Conservation (phyloP, 1,284 basidiomycete genomes). For the Cryptococcus depauperatus region DNA sequence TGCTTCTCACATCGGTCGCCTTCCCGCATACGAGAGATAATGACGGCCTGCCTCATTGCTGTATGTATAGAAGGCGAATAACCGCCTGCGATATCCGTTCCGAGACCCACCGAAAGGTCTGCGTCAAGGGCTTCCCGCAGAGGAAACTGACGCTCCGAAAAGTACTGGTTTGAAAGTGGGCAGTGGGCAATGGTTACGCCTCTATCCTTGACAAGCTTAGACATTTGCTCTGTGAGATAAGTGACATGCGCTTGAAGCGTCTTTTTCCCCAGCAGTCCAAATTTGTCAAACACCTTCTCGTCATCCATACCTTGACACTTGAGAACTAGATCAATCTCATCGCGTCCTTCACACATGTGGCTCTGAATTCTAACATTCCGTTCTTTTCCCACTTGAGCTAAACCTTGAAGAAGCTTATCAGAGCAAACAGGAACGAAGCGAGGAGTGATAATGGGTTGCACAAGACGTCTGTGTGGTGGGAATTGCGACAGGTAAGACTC, state of each 20-base stretch:
- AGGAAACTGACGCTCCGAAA: constrained; percentile 64
- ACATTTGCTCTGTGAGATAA: constrained; percentile 53
- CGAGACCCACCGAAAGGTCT: constrained; percentile 63
- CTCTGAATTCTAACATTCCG: constrained; percentile 57
- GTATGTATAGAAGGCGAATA: constrained; percentile 68
- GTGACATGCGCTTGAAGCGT: constrained; percentile 81
- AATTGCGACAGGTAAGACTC: constrained; percentile 45
- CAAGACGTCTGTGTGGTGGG: constrained; percentile 50
- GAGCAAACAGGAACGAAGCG: constrained; percentile 75
- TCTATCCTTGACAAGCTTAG: constrained; percentile 50
- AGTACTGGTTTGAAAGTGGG: constrained; percentile 75
- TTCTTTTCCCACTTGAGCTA: constrained; percentile 51
- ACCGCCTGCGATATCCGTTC: constrained; percentile 76
- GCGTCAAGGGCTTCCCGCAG: constrained; percentile 62
- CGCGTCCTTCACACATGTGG: constrained; percentile 66
- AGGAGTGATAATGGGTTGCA: constrained; percentile 72
- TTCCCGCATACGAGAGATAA: constrained; percentile 63
- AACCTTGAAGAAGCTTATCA: constrained; percentile 54
- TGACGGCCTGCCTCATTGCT: constrained; percentile 67
- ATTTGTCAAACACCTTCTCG: constrained; percentile 59
- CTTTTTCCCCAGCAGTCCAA: constrained; percentile 53
- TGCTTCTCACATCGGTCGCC: constrained; percentile 47
- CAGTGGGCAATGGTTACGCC: constrained; percentile 70
- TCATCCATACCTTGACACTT: constrained; percentile 57
- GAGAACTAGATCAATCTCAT: constrained; percentile 63